Evolutionary conservation across 2,329 filamentous ascomycete species (phyloP).

Genomic region (Xylariaceae sp.): DNA sequence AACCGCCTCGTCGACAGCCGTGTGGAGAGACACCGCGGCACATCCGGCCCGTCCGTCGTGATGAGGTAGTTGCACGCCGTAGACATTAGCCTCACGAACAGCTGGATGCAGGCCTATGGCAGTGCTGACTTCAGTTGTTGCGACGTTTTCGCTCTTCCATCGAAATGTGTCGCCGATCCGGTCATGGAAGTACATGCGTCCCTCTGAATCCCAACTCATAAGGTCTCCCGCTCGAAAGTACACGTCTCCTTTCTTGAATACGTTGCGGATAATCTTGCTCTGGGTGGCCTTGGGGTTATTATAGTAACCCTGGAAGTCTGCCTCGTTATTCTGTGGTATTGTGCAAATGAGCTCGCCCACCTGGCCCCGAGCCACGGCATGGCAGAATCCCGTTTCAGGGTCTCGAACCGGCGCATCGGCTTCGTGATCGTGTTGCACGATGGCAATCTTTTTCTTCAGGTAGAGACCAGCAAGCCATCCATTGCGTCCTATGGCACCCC

Average conservation of each 20-base stretch:
- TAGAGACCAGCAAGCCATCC: constrained; percentile 57
- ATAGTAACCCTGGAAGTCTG: constrained; percentile 77
- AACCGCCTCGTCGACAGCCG: constrained; percentile 37
- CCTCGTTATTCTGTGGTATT: constrained; percentile 60
- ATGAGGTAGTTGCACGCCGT: constrained; percentile 71
- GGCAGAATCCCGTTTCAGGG: constrained; percentile 64
- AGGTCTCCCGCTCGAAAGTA: constrained; percentile 86
- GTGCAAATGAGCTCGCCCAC: constrained; percentile 70
- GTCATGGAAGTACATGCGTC: constrained; percentile 74
- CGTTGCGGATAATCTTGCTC: constrained; percentile 67
- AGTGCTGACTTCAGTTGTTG: constrained; percentile 75
- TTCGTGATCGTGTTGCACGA: constrained; percentile 67
- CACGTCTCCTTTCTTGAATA: constrained; percentile 69
- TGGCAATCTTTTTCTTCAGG: constrained; percentile 43
- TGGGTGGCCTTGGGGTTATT: constrained; percentile 65
- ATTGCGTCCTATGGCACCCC: constrained; percentile 72
- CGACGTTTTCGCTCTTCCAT: constrained; percentile 81
- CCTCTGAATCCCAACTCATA: constrained; percentile 63
- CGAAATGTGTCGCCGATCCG: constrained; percentile 73
- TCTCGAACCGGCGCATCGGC: constrained; percentile 65
- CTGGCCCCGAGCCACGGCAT: constrained; percentile 50
- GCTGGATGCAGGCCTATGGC: constrained; percentile 61
- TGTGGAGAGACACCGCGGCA: constrained; percentile 60
- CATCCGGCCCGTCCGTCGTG: constrained; percentile 84
- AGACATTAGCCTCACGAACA: constrained; percentile 77